A percentile compares a stretch with the other conserved stretches of the same genome.
phyloP scores from a whole-genome alignment of 2,329 filamentous ascomycete species.

The Botryotinia calthae region DNA sequence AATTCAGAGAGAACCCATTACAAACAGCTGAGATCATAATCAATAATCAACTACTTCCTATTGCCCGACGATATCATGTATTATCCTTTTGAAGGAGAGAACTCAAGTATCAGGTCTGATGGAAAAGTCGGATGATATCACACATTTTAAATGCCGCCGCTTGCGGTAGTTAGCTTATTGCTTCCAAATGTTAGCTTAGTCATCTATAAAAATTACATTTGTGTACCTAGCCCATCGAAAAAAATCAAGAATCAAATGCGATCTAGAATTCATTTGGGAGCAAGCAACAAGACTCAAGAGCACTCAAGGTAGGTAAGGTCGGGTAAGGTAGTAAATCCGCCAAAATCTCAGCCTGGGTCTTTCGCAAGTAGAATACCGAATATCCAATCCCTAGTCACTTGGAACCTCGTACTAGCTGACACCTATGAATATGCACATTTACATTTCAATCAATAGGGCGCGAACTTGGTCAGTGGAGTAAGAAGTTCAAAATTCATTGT shows the following conservation, averaged over 20 bases:
- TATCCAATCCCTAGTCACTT: neutral
- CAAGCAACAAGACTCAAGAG: neutral
- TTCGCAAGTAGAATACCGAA: neutral
- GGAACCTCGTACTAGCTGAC: neutral
- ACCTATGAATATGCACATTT: neutral
- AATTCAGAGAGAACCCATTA: neutral
- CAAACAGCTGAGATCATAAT: neutral
- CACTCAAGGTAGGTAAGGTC: neutral
- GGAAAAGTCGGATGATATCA: neutral
- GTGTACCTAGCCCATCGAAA: neutral
- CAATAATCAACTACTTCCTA: neutral
- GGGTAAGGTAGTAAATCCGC: neutral
- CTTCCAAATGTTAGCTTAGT: neutral
- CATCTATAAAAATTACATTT: neutral
- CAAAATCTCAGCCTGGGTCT: neutral
- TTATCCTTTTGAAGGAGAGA: neutral
- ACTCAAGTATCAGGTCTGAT: neutral
- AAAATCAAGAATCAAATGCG: neutral
- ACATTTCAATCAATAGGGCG: neutral
- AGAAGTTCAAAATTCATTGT: neutral
- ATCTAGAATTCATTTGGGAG: neutral
- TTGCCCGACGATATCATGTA: neutral
- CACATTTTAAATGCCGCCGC: conserved; percentile 14
- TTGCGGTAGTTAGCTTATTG: conserved; percentile 10
- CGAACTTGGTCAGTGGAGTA: neutral